Evolutionary conservation across 2,329 filamentous ascomycete genomes (phyloP).

Genomic region (Aspergillus ustus): DNA sequence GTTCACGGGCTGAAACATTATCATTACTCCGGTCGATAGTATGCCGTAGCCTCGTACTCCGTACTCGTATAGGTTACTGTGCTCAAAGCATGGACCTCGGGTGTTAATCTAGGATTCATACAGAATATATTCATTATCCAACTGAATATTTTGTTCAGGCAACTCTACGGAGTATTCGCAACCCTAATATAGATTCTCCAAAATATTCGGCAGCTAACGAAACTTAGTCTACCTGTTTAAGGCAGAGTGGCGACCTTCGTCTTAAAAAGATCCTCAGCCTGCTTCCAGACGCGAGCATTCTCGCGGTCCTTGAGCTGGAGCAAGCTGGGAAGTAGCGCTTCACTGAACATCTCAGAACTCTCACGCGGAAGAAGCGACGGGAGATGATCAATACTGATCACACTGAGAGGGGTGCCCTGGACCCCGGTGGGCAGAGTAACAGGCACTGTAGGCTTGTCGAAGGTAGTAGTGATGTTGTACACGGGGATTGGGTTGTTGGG

Average conservation of each 20-base stretch:
- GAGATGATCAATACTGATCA: slow-evolving; percentile 88
- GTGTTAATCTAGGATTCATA: background rate
- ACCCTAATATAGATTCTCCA: slow-evolving; percentile 2
- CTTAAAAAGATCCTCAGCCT: slow-evolving; percentile 81
- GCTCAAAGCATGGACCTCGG: background rate
- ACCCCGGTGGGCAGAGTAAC: slow-evolving; percentile 60
- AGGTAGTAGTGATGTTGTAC: slow-evolving; percentile 84
- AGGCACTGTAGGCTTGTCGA: slow-evolving; percentile 82
- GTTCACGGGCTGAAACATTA: background rate
- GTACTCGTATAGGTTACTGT: background rate
- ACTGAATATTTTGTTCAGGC: background rate
- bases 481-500: slow-evolving; percentile 66
- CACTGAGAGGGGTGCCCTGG: slow-evolving; percentile 66
- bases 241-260: slow-evolving; percentile 78
- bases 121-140: slow-evolving; percentile 6
- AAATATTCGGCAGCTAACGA: background rate
- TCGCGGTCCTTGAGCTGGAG: slow-evolving; percentile 76
- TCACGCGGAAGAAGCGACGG: slow-evolving; percentile 84
- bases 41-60: background rate
- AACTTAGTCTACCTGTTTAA: background rate
- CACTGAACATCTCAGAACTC: slow-evolving; percentile 82
- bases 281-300: slow-evolving; percentile 75
- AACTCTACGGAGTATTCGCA: slow-evolving; percentile 8
- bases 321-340: slow-evolving; percentile 76
- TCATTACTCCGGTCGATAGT: background rate